Conservation (phyloP, 352 stramenopile genomes). For the Globisporangium irregulare region DNA sequence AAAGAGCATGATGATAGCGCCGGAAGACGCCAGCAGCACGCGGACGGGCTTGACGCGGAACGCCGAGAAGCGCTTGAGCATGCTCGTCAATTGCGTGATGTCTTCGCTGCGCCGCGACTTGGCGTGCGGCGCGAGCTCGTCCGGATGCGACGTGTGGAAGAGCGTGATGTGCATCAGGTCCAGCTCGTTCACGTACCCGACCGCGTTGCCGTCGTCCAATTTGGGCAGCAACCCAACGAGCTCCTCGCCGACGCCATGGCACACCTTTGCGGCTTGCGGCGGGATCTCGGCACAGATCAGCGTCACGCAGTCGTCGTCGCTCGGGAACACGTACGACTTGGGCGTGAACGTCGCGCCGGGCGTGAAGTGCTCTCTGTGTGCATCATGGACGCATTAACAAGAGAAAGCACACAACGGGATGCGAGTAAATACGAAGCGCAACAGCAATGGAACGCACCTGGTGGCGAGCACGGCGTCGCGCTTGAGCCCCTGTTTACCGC, state of each 20-base stretch:
- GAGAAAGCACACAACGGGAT: neutral
- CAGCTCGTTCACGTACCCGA: slow-evolving; percentile 56
- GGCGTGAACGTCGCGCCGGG: slow-evolving; percentile 33
- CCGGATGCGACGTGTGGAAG: slow-evolving; percentile 75
- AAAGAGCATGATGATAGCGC: slow-evolving; percentile 68
- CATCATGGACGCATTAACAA: neutral
- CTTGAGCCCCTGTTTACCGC: slow-evolving; percentile 35
- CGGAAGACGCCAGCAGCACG: slow-evolving; percentile 57
- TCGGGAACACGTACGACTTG: slow-evolving; percentile 49
- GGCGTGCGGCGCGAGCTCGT: slow-evolving; percentile 44
- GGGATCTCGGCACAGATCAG: slow-evolving; percentile 52
- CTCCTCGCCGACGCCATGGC: slow-evolving; percentile 36
- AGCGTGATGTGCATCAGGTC: slow-evolving; percentile 79
- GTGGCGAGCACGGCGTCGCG: slow-evolving; percentile 32
- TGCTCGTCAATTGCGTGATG: slow-evolving; percentile 36
- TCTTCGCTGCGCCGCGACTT: slow-evolving; percentile 35
- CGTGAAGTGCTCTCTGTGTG: slow-evolving; percentile 32
- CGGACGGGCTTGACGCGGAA: slow-evolving; percentile 48
- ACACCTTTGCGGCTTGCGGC: slow-evolving; percentile 30
- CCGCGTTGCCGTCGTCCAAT: slow-evolving; percentile 23
- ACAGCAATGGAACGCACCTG: slow-evolving; percentile 24
- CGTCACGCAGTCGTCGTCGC: slow-evolving; percentile 38
- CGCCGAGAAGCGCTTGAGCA: slow-evolving; percentile 35
- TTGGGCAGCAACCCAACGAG: slow-evolving; percentile 44
- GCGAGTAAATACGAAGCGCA: too few relatives aligned